Evolutionary conservation across 371 early-diverging fungal genomes (phyloP).

Genomic region (Rhizopus sp.): DNA sequence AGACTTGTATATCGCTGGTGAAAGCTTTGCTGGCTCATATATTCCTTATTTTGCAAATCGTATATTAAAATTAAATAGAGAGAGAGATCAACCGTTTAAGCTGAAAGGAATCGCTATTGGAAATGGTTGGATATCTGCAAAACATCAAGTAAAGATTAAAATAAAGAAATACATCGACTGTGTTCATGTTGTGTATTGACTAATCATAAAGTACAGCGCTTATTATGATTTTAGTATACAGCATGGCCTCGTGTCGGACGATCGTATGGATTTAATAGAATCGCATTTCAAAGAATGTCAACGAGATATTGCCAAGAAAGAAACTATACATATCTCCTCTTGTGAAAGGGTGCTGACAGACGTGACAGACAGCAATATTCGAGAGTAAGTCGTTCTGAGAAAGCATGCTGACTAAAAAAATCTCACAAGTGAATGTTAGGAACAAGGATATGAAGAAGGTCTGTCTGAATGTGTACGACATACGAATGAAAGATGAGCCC

Average conservation of each 20-base stretch:
- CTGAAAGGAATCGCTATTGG: constrained; percentile 77
- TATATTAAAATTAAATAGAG: constrained; percentile 57
- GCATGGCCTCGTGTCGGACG: constrained; percentile 40
- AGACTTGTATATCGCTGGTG: constrained; percentile 82
- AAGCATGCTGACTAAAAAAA: not conserved
- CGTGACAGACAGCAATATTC: constrained; percentile 30
- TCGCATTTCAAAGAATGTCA: constrained; percentile 31
- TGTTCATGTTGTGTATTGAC: not conserved
- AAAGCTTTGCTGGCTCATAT: constrained; percentile 86
- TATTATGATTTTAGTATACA: constrained; percentile 51
- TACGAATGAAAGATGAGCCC: constrained; percentile 63
- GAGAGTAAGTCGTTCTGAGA: constrained; percentile 28
- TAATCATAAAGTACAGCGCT: constrained; percentile 51
- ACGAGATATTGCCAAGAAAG: constrained; percentile 17
- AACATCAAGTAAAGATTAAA: constrained; percentile 58
- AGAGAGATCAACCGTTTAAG: constrained; percentile 48
- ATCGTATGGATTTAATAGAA: constrained; percentile 23
- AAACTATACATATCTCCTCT: constrained; percentile 21
- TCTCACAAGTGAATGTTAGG: constrained; percentile 4
- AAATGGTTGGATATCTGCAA: constrained; percentile 89
- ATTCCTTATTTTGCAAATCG: constrained; percentile 77
- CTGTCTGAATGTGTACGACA: constrained; percentile 86
- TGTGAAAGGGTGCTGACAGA: constrained; percentile 39
- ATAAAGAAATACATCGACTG: not conserved
- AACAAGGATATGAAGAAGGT: constrained; percentile 19